Conservation (phyloP, 352 stramenopile genomes). For the Hyaloperonospora brassicae region DNA sequence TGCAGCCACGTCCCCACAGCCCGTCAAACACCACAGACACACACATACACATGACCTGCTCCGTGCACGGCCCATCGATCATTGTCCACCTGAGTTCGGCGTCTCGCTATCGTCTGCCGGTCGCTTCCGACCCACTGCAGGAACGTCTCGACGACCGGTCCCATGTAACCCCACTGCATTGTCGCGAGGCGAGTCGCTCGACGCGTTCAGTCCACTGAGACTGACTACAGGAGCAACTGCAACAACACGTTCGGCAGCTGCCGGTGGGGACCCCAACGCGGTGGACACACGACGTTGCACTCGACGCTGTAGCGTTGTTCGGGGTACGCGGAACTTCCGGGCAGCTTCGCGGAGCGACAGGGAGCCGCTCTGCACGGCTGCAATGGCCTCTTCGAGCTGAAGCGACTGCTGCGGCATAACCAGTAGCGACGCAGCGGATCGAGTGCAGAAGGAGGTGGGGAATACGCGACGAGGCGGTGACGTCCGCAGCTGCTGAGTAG, state of each 20-base stretch:
- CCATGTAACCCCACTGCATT: slow-evolving; percentile 2
- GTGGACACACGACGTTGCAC: slow-evolving; percentile 18
- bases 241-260: slow-evolving; percentile 4
- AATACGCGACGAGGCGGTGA: background rate
- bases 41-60: too few relatives aligned
- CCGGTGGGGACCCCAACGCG: slow-evolving; percentile 10
- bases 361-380: slow-evolving; percentile 38
- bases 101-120: slow-evolving; percentile 33
- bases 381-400: slow-evolving; percentile 50
- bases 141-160: background rate
- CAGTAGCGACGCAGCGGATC: background rate
- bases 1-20: slow-evolving; percentile 9
- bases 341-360: slow-evolving; percentile 71
- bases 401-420: slow-evolving; percentile 18
- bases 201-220: slow-evolving; percentile 7
- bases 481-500: slow-evolving; percentile 9
- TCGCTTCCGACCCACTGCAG: slow-evolving; percentile 35
- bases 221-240: background rate
- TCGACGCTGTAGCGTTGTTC: slow-evolving; percentile 73
- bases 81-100: slow-evolving; percentile 24
- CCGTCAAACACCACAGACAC: background rate
- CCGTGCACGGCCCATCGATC: too few relatives aligned
- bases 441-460: background rate
- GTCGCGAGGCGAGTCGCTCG: slow-evolving; percentile 20
- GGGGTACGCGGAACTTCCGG: slow-evolving; percentile 55